Percentiles rank a stretch among this genome's conserved stretches.
phyloP scores from a whole-genome alignment of 495 filamentous ascomycete genomes.

The Aspergillus asperescens region DNA sequence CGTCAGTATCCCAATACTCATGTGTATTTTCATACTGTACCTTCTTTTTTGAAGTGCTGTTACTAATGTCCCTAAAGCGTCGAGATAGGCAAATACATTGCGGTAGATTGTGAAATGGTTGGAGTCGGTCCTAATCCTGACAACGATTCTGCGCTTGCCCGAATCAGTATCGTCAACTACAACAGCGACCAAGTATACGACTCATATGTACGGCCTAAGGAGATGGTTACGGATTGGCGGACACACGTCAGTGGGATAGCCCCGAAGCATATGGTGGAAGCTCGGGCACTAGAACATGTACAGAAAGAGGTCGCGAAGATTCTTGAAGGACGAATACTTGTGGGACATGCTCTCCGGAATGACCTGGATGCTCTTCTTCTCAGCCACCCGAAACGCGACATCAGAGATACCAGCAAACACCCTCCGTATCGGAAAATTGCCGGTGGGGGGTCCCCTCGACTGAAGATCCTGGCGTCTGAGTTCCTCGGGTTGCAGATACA shows the following conservation, averaged over 20 bases:
- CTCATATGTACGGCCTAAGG: slow-evolving; percentile 74
- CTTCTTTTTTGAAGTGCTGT: neutral
- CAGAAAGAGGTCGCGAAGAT: slow-evolving; percentile 68
- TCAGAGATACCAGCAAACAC: slow-evolving; percentile 80
- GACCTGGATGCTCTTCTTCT: slow-evolving; percentile 75
- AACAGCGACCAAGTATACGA: slow-evolving; percentile 88
- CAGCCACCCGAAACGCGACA: slow-evolving; percentile 66
- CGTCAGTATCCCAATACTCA: slow-evolving; percentile 26
- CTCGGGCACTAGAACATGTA: slow-evolving; percentile 66
- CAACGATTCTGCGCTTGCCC: slow-evolving; percentile 65
- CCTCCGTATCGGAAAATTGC: slow-evolving; percentile 66
- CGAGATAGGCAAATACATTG: slow-evolving; percentile 78
- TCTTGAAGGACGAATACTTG: slow-evolving; percentile 64
- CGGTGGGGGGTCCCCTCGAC: slow-evolving; percentile 68
- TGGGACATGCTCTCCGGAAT: slow-evolving; percentile 87
- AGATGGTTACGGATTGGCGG: slow-evolving; percentile 80
- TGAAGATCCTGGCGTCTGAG: slow-evolving; percentile 71
- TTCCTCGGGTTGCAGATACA: slow-evolving; percentile 82
- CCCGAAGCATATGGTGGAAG: slow-evolving; percentile 60
- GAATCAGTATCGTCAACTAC: slow-evolving; percentile 86
- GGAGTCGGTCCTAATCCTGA: slow-evolving; percentile 69
- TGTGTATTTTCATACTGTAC: neutral
- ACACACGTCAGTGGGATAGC: slow-evolving; percentile 78
- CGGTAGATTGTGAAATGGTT: slow-evolving; percentile 98
- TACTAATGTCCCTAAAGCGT: slow-evolving; percentile 26